Conservation (phyloP, 2,329 filamentous ascomycete genomes). For the Ramularia collo-cygni region DNA sequence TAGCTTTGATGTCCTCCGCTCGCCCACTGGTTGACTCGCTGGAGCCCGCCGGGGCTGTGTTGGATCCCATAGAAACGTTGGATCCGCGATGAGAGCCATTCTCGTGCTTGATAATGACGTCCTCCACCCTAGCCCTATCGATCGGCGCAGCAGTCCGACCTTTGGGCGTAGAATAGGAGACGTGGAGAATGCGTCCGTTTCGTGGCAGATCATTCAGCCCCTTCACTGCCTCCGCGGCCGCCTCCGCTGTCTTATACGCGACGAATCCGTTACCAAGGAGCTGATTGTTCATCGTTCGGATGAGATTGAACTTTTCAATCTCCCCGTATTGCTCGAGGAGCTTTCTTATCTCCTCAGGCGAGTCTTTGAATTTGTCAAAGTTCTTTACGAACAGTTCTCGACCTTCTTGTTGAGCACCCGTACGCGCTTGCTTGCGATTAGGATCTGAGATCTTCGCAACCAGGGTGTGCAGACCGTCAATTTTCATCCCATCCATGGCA, state of each 20-base stretch:
- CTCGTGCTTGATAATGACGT: constrained; percentile 27
- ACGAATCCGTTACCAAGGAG: constrained; percentile 76
- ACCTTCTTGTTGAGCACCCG: constrained; percentile 76
- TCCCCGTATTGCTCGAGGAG: constrained; percentile 70
- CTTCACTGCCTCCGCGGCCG: constrained; percentile 28
- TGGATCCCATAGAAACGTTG: constrained; percentile 24
- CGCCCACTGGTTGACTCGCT: constrained; percentile 17
- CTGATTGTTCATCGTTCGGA: constrained; percentile 59
- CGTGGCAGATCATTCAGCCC: constrained; percentile 31
- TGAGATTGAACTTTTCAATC: constrained; percentile 65
- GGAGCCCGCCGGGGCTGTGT: constrained; percentile 5
- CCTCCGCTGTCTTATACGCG: constrained; percentile 57
- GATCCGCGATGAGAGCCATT: constrained; percentile 23
- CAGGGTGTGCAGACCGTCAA: constrained; percentile 64
- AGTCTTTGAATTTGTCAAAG: constrained; percentile 63
- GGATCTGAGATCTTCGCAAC: constrained; percentile 82
- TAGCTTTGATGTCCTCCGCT: constrained; percentile 38
- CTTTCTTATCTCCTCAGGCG: constrained; percentile 63
- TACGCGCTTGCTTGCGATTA: constrained; percentile 65
- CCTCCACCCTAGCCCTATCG: constrained; percentile 25
- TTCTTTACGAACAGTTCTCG: constrained; percentile 84
- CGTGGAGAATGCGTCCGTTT: constrained; percentile 29
- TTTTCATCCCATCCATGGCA: constrained; percentile 60
- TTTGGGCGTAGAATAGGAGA: constrained; percentile 26
- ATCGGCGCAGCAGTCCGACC: constrained; percentile 22